Evolutionary conservation across 139 green algal genomes (phyloP), one percentile per base, ranked within the genome.

Genomic region (Haematococcus lacustris): DNA sequence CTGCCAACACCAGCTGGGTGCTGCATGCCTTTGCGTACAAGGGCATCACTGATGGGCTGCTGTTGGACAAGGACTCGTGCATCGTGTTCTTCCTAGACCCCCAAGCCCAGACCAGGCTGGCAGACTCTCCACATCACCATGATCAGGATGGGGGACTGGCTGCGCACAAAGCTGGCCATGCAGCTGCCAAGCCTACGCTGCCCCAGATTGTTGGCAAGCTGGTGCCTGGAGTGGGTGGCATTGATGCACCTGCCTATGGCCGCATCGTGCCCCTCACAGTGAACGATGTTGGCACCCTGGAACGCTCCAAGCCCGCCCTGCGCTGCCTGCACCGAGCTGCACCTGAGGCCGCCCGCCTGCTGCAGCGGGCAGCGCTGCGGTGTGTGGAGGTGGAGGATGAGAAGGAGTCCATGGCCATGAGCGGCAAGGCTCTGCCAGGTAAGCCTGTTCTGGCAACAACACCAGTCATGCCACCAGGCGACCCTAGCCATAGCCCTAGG

Each of bases 51-150:
- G 67, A 72, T 32, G 67, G 67, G 6, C 28, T 72, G 13, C 43
- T 72, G 67, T 47, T 72, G 38, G 67, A 72, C 47, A 38, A 38
- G 7, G 67, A 72, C 67, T 65, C 67, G 43, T 51, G 67, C 35
- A 30, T 72, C 30, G 67, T 72, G 67, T 51, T 65, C 41, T 72
- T 30, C 7, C 63, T 65, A 13, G 67, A 72, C 35, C 47, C 47
- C 7, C 3, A 30, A 2, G 66, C 66, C 40, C 35, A 43, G 43
- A 38, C 30, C 26, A 53, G 43, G 9, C 9, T 17, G 9, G 9
- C 43, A 53, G 43, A 9, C 43, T 9, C 43, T 9, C 21, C 53
- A 30, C 9, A 23, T 30, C 4, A 4, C 53, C 26, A 7, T 21
- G 53, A 21, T 21, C 23, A 26, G 30, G 53, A 21, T 64, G 21